Evolutionary conservation across 176 grass and related monocot species (phyloP), one percentile per base, ranked within the genome.

Genomic region (Ananas comosus): DNA sequence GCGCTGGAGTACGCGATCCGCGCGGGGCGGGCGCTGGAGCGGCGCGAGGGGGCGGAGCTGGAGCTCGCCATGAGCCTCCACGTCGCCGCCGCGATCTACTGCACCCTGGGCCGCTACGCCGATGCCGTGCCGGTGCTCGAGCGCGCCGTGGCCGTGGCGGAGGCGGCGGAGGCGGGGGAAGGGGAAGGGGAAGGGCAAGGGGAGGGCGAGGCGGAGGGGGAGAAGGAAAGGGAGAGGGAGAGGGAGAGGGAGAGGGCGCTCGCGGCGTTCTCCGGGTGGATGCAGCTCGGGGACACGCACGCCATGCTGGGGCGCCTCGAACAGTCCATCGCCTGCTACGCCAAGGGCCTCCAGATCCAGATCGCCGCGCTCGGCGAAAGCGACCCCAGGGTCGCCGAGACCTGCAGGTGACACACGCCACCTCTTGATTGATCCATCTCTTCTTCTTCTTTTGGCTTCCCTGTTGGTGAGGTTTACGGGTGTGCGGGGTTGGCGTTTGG

Each of bases 51-150:
- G 65, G 79, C 80, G 63, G 87, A 83, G 75, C 84, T 99, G 80
- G 95, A 99, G 82, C 87, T 94, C 13, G 95, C 95, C 59, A 99
- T 99, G 95, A 99, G 95, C 81, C 68, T 99, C 50, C 95, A 99
- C 69, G 95, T 99, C 54, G 85, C 95, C 24, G 95, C 95, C 4
- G 90, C 95, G 8, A 99, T 99, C 65, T 91, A 99, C 75, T 93
- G 95, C 71, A 85, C 82, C 0, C 75, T 99, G 3, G 89, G 87
- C 0, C 52, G 80, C 2, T 86, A 99, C 72, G 89, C 81, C 6
- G 95, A 99, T 49, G 95, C 95, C 24, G 79, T 99, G 10, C 89
- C 90, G 0, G 90, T 87, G 2, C 82, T 99, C 78, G 90, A 99
- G 68, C 86, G 87, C 66, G 95, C 95, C 25, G 95, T 99, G 63